phyloP scores from a whole-genome alignment of 805 yeast species.

The Sugiyamaella chiloensis region DNA sequence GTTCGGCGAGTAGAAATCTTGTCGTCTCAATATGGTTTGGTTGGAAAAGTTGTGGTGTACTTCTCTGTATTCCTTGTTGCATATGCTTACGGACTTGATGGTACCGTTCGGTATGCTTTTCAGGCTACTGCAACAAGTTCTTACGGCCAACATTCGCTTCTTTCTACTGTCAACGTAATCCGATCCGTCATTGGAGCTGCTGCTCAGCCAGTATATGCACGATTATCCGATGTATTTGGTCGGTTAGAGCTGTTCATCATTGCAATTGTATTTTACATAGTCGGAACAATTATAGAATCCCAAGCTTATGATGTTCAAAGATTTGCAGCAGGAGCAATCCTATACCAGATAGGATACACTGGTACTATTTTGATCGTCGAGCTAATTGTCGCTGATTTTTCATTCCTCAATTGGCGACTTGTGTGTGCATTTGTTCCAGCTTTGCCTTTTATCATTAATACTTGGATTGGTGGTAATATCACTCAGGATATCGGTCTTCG shows the following conservation, averaged over 20 bases:
- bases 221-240: conserved; percentile 66
- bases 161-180: conserved; percentile 58
- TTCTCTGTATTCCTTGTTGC: conserved; percentile 52
- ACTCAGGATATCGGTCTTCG: conserved; percentile 28
- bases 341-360: conserved; percentile 55
- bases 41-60: conserved; percentile 43
- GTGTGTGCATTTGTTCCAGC: conserved; percentile 63
- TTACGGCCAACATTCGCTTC: conserved; percentile 51
- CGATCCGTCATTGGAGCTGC: conserved; percentile 63
- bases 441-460: conserved; percentile 68
- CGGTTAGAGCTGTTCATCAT: conserved; percentile 51
- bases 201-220: conserved; percentile 60
- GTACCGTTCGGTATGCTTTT: conserved; percentile 50
- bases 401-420: conserved; percentile 69
- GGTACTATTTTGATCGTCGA: conserved; percentile 58
- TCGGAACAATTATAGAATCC: conserved; percentile 64
- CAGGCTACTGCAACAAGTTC: conserved; percentile 56
- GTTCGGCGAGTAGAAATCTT: conserved; percentile 55
- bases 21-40: conserved; percentile 44
- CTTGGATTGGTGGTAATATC: conserved; percentile 72
- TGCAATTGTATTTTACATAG: conserved; percentile 52
- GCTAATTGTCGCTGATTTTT: conserved; percentile 61
- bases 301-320: conserved; percentile 55
- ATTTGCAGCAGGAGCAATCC: conserved; percentile 63
- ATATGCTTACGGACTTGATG: conserved; percentile 59